Percentiles rank a stretch among this genome's conserved stretches.
phyloP scores from a whole-genome alignment of 2,329 filamentous ascomycete genomes.

The Dothideomycetidae sp. region DNA sequence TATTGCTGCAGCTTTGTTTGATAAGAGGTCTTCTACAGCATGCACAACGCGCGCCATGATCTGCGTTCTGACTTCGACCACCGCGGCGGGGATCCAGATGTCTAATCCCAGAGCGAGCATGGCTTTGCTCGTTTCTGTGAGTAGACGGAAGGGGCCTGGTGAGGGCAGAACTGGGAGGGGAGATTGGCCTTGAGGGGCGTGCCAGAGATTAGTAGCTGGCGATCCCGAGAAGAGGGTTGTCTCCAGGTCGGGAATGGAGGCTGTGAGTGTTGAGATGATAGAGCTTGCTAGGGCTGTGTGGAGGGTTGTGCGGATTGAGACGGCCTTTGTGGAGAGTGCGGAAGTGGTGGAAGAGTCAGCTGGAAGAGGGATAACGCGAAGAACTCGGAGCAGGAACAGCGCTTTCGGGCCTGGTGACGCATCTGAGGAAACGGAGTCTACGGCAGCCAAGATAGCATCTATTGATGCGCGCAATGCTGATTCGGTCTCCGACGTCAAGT shows the following conservation, averaged over 20 bases:
- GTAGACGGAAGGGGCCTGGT: conserved; percentile 54
- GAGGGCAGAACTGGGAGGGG: conserved; percentile 67
- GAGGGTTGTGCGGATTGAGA: conserved; percentile 50
- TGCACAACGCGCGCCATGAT: conserved; percentile 39
- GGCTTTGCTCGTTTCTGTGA: conserved; percentile 47
- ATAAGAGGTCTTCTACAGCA: conserved; percentile 23
- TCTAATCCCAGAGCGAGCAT: conserved; percentile 64
- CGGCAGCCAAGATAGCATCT: conserved; percentile 20
- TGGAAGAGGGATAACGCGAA: conserved; percentile 36
- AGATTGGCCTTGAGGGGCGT: conserved; percentile 47
- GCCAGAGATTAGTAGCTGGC: conserved; percentile 59
- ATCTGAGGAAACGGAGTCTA: conserved; percentile 18
- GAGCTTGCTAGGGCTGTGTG: conserved; percentile 46
- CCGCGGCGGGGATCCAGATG: conserved; percentile 62
- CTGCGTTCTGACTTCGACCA: conserved; percentile 46
- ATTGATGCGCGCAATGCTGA: conserved; percentile 23
- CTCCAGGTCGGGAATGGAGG: not conserved
- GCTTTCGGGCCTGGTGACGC: conserved; percentile 37
- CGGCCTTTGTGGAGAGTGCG: too few species aligned
- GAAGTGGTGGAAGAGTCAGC: conserved; percentile 40
- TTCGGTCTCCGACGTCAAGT: conserved; percentile 27
- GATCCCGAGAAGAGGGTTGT: conserved; percentile 23
- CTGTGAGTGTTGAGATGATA: conserved; percentile 25
- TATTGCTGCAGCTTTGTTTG: not conserved
- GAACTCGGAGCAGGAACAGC: conserved; percentile 53